Conservation (phyloP, 2,329 filamentous ascomycete genomes). For the Colletotrichum gloeosporioides region DNA sequence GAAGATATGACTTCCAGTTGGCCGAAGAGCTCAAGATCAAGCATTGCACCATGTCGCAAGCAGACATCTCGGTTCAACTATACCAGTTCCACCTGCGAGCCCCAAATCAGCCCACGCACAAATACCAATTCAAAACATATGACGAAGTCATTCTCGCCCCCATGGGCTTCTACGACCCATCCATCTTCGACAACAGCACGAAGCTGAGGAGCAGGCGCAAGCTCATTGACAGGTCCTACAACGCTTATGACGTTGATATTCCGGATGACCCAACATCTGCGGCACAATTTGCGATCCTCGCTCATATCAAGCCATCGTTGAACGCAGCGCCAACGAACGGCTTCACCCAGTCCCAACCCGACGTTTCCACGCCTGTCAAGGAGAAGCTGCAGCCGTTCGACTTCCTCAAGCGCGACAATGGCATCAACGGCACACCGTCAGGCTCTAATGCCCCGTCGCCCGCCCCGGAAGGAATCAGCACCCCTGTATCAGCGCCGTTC, state of each 20-base stretch:
- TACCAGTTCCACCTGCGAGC: conserved; percentile 91
- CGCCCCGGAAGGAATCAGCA: conserved; percentile 76
- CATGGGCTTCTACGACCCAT: conserved; percentile 91
- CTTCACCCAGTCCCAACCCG: conserved; percentile 46
- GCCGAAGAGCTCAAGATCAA: conserved; percentile 96
- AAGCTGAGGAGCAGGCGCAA: conserved; percentile 84
- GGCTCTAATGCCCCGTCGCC: conserved; percentile 90
- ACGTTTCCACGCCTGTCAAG: conserved; percentile 65
- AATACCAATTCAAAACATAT: conserved; percentile 96
- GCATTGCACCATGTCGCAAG: conserved; percentile 89
- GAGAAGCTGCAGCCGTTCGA: conserved; percentile 71
- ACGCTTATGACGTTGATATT: conserved; percentile 86
- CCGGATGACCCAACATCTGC: conserved; percentile 89
- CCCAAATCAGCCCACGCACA: conserved; percentile 85
- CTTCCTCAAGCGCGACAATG: conserved; percentile 70
- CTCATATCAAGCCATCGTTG: conserved; percentile 65
- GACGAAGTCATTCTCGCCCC: conserved; percentile 95
- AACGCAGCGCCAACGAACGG: conserved; percentile 48
- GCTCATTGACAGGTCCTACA: conserved; percentile 85
- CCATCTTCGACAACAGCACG: conserved; percentile 80
- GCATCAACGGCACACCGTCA: conserved; percentile 76
- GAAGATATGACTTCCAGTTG: conserved; percentile 89
- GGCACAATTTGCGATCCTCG: conserved; percentile 76
- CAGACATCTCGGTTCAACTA: conserved; percentile 85
- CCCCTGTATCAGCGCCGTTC: conserved; percentile 64